Conservation (phyloP, 139 green algal species). For the Bryopsis sp. region DNA sequence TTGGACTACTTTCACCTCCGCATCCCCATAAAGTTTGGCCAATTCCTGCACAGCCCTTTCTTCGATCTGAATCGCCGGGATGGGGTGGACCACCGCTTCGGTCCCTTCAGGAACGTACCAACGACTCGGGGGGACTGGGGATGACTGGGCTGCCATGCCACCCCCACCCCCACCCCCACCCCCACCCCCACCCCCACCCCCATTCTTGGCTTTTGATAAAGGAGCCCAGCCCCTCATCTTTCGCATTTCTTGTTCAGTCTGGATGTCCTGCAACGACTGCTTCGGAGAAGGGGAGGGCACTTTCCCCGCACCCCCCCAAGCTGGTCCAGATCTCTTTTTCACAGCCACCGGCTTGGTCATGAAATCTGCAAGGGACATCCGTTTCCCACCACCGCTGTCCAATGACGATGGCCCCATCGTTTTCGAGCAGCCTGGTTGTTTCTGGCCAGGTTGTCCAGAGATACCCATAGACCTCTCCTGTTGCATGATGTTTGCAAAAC, state of each 20-base stretch:
- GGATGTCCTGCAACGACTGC: not conserved
- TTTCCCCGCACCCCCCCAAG: too few relatives aligned
- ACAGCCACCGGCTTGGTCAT: not conserved
- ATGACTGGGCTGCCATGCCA: not conserved
- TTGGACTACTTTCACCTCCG: not conserved
- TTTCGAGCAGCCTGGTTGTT: not conserved
- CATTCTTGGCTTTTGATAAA: not conserved
- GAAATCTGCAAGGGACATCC: not conserved
- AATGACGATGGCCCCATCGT: not conserved
- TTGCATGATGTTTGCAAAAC: not conserved
- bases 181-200: not conserved
- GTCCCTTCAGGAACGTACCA: slow-evolving; percentile 11
- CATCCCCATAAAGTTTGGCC: not conserved
- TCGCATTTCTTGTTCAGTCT: not conserved
- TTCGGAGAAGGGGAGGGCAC: not conserved
- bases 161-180: not conserved
- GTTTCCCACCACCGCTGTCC: not conserved
- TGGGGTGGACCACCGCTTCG: slow-evolving; percentile 6
- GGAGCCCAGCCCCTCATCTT: not conserved
- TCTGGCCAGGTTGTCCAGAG: not conserved
- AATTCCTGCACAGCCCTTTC: slow-evolving; percentile 6
- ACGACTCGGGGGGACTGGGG: not conserved
- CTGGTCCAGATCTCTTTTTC: not conserved
- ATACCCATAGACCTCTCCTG: not conserved
- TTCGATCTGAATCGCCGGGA: slow-evolving; percentile 5